phyloP scores from a whole-genome alignment of 495 filamentous ascomycete genomes.

The Aspergillus steynii region DNA sequence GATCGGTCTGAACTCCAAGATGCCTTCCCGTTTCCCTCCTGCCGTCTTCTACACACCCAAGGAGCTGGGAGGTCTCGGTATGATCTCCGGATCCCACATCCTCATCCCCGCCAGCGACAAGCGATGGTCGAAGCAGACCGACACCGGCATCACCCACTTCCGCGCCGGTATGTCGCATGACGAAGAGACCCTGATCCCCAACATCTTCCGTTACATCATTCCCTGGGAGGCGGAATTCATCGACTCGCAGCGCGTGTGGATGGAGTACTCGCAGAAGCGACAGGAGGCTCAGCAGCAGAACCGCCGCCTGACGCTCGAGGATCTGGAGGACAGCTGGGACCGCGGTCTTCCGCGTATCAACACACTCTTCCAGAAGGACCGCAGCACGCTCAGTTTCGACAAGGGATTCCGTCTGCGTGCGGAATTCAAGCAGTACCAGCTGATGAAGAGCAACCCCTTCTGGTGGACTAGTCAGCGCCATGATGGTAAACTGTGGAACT shows the following conservation, averaged over 20 bases:
- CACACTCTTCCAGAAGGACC: slow-evolving; percentile 98
- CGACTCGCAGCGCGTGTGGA: slow-evolving; percentile 98
- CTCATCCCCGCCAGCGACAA: slow-evolving; percentile 98
- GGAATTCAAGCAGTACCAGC: slow-evolving; percentile 97
- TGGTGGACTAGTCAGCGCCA: slow-evolving; percentile 99
- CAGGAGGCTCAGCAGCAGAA: slow-evolving; percentile 98
- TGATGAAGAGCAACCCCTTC: slow-evolving; percentile 99
- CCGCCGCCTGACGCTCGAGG: slow-evolving; percentile 88
- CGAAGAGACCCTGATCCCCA: slow-evolving; percentile 96
- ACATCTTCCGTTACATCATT: slow-evolving; percentile 99
- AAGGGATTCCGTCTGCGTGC: slow-evolving; percentile 96
- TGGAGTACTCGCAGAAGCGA: slow-evolving; percentile 97
- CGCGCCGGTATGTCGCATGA: slow-evolving; percentile 98
- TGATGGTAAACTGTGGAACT: slow-evolving; percentile 97
- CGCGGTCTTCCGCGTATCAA: slow-evolving; percentile 98
- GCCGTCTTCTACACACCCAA: slow-evolving; percentile 99
- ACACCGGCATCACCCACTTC: slow-evolving; percentile 96
- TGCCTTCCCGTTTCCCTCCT: slow-evolving; percentile 98
- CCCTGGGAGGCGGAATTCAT: slow-evolving; percentile 99
- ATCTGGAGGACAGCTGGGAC: slow-evolving; percentile 99
- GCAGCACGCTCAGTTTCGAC: slow-evolving; percentile 96
- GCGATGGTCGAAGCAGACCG: slow-evolving; percentile 97
- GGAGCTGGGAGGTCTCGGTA: slow-evolving; percentile 95
- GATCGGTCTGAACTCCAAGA: slow-evolving; percentile 99
- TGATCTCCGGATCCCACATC: slow-evolving; percentile 99